Evolutionary conservation across 225 moss, liverwort and hornwort species (phyloP), one percentile per base, ranked within the genome.

Genomic region (Marchantia polymorpha): DNA sequence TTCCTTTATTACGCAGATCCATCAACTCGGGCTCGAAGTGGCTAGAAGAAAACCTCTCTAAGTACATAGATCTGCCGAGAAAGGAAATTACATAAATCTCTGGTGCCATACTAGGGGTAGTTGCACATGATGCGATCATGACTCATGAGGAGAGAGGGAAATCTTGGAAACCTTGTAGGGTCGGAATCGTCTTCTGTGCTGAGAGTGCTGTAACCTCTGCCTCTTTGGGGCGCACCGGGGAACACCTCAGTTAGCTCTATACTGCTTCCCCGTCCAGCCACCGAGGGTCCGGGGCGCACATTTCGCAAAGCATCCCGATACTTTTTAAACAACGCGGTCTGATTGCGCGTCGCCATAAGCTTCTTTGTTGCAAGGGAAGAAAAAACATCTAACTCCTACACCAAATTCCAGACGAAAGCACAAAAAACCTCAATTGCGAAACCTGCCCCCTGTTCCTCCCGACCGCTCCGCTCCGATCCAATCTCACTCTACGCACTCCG

Each of bases 211-310:
- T 97, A 94, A 22, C 94, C 94, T 81, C 89, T 92, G 1, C 91
- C 90, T 12, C 88, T 84, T 78, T 88, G 91, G 66, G 81, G 87
- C 56, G 73, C 82, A 58, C 54, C 78, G 74, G 82, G 64, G 58
- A 97, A 89, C 79, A 94, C 85, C 86, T 93, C 97, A 72, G 91
- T 88, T 55, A 97, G 92, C 93, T 97, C 97, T 89, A 94, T 91
- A 76, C 89, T 73, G 25, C 96, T 94, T 79, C 84, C 83, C 50
- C 78, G 75, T 64, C 80, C 88, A 53, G 90, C 83, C 53, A 84
- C 75, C 54, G 92, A 64, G 81, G 85, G 83, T 84, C 83, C 86
- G 47, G 94, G 94, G 77, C 94, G 89, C 23, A 94, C 97, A 81
- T 90, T 89, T 60, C 94, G 92, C 74, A 97, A 80, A 76, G 91